A percentile compares a stretch with the other conserved stretches of the same genome.
These are phyloP conservation scores for Sporothrix inflata DNA, from an alignment of 2,329 filamentous ascomycete genomes.

Conservation along the genomic window DNA sequence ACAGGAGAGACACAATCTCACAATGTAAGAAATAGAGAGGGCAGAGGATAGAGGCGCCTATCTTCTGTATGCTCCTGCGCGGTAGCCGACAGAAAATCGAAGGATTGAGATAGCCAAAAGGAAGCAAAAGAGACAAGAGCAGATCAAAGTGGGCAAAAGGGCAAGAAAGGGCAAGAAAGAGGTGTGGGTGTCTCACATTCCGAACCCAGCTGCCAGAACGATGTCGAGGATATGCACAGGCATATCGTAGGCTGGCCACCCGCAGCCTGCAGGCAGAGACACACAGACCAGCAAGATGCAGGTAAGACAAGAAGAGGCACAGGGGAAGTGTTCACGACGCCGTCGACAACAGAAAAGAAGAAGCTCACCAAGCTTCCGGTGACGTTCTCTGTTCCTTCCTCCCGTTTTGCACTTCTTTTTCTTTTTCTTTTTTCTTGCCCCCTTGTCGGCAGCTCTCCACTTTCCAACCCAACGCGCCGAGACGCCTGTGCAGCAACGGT, in stretches of 20 bases:
- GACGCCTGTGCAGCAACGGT: background rate
- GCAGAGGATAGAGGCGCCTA: background rate
- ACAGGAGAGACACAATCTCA: background rate
- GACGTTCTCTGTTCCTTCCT: background rate
- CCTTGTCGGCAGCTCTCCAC: constrained; percentile 5
- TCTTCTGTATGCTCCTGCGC: background rate
- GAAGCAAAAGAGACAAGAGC: background rate
- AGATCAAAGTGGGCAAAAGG: constrained; percentile 1
- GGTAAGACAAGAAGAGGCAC: background rate
- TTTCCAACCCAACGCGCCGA: background rate
- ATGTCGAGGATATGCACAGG: constrained; percentile 17
- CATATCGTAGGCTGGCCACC: constrained; percentile 9
- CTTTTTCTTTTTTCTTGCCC: background rate
- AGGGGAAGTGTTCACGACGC: background rate
- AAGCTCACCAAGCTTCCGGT: background rate
- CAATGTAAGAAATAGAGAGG: background rate
- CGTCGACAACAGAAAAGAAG: background rate
- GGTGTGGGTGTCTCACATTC: constrained; percentile 15
- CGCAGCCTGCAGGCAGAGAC: background rate
- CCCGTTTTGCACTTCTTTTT: background rate
- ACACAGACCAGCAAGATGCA: constrained; percentile 12
- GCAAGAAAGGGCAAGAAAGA: background rate
- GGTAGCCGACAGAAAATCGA: constrained; percentile 8
- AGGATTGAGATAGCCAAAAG: background rate
- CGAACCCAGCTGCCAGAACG: constrained; percentile 17